Percentiles rank a stretch among this genome's conserved stretches.
Conservation (phyloP, 108 stramenopile species). For the Pseudonitzschia multiseries region DNA sequence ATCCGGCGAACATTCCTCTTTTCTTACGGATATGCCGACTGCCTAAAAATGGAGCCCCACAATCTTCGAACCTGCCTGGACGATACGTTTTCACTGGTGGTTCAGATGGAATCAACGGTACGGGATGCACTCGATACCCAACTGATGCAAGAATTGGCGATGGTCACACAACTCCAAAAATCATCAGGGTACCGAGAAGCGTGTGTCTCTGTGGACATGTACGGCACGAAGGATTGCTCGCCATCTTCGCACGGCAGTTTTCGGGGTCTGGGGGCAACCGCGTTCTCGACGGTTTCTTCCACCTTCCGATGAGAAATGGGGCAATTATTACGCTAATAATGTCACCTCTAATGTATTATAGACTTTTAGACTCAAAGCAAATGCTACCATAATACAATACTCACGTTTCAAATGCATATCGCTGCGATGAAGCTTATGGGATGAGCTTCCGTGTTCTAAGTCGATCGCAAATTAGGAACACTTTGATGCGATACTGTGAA, state of each 20-base stretch:
- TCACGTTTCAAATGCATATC: too few relatives aligned
- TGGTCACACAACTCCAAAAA: conserved; percentile 18
- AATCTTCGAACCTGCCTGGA: conserved; percentile 35
- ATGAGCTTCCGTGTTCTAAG: too few relatives aligned
- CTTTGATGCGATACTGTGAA: too few relatives aligned
- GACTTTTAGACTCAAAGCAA: not conserved
- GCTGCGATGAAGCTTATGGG: too few relatives aligned
- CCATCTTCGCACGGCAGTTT: not conserved
- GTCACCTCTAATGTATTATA: not conserved
- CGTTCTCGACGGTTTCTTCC: conserved; percentile 1
- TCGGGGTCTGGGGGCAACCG: not conserved
- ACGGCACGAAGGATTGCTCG: conserved; percentile 12
- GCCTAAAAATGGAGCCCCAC: conserved; percentile 28
- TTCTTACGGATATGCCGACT: conserved; percentile 41
- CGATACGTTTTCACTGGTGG: conserved; percentile 26
- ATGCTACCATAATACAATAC: too few relatives aligned
- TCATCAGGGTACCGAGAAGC: conserved; percentile 26
- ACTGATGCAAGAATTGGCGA: conserved; percentile 20
- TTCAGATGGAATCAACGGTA: conserved; percentile 31
- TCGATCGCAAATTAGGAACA: too few relatives aligned
- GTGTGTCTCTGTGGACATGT: conserved; percentile 16
- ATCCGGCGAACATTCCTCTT: conserved; percentile 41
- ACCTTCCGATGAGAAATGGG: conserved; percentile 1
- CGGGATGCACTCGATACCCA: conserved; percentile 36
- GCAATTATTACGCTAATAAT: not conserved